Evolutionary conservation across 2,329 filamentous ascomycete genomes (phyloP), one percentile per base, ranked within the genome.

Genomic region (Epichloe bromicola): DNA sequence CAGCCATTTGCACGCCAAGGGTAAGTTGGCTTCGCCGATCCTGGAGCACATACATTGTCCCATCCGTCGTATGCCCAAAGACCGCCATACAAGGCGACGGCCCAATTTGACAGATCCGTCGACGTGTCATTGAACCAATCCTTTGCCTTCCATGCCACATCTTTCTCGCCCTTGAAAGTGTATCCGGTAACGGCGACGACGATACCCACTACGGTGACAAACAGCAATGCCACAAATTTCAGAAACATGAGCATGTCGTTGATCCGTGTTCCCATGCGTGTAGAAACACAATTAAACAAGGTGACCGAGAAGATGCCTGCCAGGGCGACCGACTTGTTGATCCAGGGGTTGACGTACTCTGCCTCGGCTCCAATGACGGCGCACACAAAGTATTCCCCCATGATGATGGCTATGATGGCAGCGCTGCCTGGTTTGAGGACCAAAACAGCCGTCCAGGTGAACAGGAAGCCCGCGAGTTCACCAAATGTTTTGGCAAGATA

Each of bases 21-120:
- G 30, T 2, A 48, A 17, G n/a, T 17, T 10, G 38, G 17, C 15
- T 17, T 39, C 15, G 38, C 38, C 17, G 38, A 4, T 39, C 5
- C 34, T 11, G 34, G 3, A 17, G 26, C 42, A 74, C 85, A 71
- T 70, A 93, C 88, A 66, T 98, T 98, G 65, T 98, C 93, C 93
- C 93, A 98, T 33, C 93, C 93, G 64, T 98, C 93, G 68, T 93
- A 98, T 1, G 93, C 93, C 93, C 93, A 98, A 5, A 98, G 75
- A 8, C 93, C 93, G 15, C 89, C 91, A 65, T 98, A 98, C 45
- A 98, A 70, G 0, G 93, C 93, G 45, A 98, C 85, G 3, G 93
- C 93, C 86, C 90, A 97, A 58, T 83, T 83, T 45, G 85, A 94
- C 48, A 86, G 76, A 63, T 90, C 85, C 14, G 74, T 80, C 56